A percentile compares a stretch with the other conserved stretches of the same genome.
These are phyloP conservation scores for Boletus sp. DNA, from an alignment of 1,284 basidiomycete genomes.

Conservation along the genomic window DNA sequence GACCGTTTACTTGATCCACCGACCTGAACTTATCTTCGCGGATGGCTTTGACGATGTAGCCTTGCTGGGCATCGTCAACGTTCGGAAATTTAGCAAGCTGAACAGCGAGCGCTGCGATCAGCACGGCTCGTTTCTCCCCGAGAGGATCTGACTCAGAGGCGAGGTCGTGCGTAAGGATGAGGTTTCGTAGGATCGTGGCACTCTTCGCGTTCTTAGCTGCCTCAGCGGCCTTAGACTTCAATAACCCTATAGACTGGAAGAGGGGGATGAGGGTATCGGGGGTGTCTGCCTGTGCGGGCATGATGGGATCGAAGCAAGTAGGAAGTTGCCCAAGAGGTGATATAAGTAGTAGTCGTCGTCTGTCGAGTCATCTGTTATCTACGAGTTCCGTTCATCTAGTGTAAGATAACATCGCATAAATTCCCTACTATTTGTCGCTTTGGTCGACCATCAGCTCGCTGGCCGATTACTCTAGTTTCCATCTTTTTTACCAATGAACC, in stretches of 20 bases:
- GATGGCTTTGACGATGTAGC: slow-evolving; percentile 69
- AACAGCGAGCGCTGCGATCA: slow-evolving; percentile 69
- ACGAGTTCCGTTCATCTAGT: slow-evolving; percentile 22
- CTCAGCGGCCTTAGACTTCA: slow-evolving; percentile 78
- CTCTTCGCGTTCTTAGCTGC: slow-evolving; percentile 78
- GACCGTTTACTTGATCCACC: slow-evolving; percentile 86
- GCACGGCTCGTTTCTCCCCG: slow-evolving; percentile 78
- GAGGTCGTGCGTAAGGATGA: slow-evolving; percentile 63
- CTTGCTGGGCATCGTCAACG: slow-evolving; percentile 52
- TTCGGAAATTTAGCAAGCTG: slow-evolving; percentile 52
- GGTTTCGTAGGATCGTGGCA: slow-evolving; percentile 64
- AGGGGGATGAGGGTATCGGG: slow-evolving; percentile 42
- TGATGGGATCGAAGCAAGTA: slow-evolving; percentile 3
- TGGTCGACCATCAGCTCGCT: slow-evolving; percentile 42
- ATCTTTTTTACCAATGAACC: slow-evolving; percentile 38
- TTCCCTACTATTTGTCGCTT: slow-evolving; percentile 46
- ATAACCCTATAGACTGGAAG: slow-evolving; percentile 80
- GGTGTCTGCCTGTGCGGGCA: slow-evolving; percentile 14
- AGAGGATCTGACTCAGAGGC: slow-evolving; percentile 38
- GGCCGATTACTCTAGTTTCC: slow-evolving; percentile 41
- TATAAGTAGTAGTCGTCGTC: not conserved
- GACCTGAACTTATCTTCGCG: slow-evolving; percentile 71
- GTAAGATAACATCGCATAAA: slow-evolving; percentile 47
- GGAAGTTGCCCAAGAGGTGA: not conserved
- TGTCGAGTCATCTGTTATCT: slow-evolving; percentile 15